These are phyloP conservation scores for Colletotrichum tofieldiae DNA, from an alignment of 2,329 filamentous ascomycete genomes.

Conservation along the genomic window DNA sequence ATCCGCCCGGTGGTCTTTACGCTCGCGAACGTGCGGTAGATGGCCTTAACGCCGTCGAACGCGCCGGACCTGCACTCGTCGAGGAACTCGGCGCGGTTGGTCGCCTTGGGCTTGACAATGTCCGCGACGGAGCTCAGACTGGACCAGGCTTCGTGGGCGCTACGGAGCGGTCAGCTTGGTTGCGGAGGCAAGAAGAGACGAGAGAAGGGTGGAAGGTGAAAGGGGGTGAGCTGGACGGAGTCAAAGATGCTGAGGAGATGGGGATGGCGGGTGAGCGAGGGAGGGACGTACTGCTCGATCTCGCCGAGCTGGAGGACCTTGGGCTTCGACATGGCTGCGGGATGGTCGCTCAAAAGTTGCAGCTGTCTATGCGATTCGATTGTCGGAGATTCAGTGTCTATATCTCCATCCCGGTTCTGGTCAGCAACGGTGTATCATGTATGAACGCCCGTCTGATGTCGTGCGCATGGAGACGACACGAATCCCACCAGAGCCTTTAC, in stretches of 20 bases:
- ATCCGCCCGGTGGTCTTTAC: constrained; percentile 76
- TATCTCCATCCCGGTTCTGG: not conserved
- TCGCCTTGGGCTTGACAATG: constrained; percentile 74
- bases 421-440: not conserved
- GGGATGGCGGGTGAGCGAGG: not conserved
- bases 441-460: not conserved
- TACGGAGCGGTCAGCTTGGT: constrained; percentile 51
- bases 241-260: no score
- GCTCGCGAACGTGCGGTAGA: constrained; percentile 81
- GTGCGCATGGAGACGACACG: no score
- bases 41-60: constrained; percentile 75
- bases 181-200: not conserved
- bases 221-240: no score
- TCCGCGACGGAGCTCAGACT: constrained; percentile 74
- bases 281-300: constrained; percentile 56
- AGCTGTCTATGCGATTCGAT: not conserved
- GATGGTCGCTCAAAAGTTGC: not conserved
- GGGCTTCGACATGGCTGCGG: constrained; percentile 37
- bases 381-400: no score
- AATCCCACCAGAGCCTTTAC: not conserved
- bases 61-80: constrained; percentile 76
- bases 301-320: constrained; percentile 59
- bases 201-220: not conserved
- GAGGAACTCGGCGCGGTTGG: constrained; percentile 77
- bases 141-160: constrained; percentile 77